Evolutionary conservation across 208 protist species (phyloP), one percentile per base, ranked within the genome.

Genomic region (Leptomonas pyrrhocoris): DNA sequence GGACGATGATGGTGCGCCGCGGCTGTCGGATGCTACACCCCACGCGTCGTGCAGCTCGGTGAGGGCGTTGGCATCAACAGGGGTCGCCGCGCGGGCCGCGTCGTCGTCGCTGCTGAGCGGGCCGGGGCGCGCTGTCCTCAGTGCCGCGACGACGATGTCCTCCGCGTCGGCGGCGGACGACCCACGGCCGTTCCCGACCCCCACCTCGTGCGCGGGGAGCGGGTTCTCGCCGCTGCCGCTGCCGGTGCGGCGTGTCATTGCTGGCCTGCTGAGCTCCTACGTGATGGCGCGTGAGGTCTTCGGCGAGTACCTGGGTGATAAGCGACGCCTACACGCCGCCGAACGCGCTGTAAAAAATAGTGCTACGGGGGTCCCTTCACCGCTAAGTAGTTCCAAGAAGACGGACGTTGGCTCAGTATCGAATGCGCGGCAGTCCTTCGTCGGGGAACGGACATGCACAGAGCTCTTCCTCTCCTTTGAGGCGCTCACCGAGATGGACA

Each of bases 241-340:
- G 21, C 54, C 54, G 23, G 45, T 62, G 59, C 56, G 60, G 31
- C 55, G 45, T 21, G 46, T 65, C 6, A 53, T 79, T 5, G 58
- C 43, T 0, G 66, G 65, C 16, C 45, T 73, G 23, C 73, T 70
- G 11, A 65, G 66, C 58, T 61, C 59, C 46, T 72, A 68, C 54
- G 61, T 73, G 31, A 64, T 61, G 48, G 73, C 51, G 7, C 65
- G 73, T 12, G 51, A 79, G 64, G 67, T 73, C 19, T 64, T 73
- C 18, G 67, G 67, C 34, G 57, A 63, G 31, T 58, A 51, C 56
- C 6, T 73, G 28, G 34, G 5, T 8, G 56, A 56, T 31, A 63
- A 34, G 57, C 67, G 67, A 0, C 46, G 56, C 2, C 0, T 12
- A 19, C 43, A 61, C 42, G 54, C 40, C 6, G 51, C 54, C 6